Conservation (phyloP, 164 flowering plant species). For the Kingdonia uniflora region DNA sequence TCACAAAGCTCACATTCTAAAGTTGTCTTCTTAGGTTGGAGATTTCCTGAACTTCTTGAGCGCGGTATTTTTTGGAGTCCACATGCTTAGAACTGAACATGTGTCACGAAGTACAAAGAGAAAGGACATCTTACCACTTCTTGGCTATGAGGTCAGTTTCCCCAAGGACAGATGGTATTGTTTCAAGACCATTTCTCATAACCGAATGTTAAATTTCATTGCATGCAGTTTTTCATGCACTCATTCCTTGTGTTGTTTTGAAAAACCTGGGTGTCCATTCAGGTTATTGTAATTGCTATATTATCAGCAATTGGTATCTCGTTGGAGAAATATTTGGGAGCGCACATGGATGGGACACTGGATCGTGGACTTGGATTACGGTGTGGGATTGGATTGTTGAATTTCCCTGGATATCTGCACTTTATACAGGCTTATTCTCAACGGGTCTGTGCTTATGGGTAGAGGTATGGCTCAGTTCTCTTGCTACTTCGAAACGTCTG, state of each 20-base stretch:
- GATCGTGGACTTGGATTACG: conserved; percentile 43
- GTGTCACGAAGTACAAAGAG: conserved; percentile 53
- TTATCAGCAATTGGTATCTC: conserved; percentile 53
- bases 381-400: conserved; percentile 30
- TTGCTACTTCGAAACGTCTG: not conserved
- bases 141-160: conserved; percentile 64
- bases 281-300: conserved; percentile 50
- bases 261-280: conserved; percentile 7
- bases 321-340: conserved; percentile 28
- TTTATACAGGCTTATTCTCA: conserved; percentile 71
- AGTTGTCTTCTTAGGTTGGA: conserved; percentile 47
- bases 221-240: not conserved
- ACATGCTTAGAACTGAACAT: conserved; percentile 79
- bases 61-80: conserved; percentile 77
- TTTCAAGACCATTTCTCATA: not conserved
- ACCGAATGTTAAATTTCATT: not conserved
- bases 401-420: conserved; percentile 82
- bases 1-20: conserved; percentile 6
- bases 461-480: conserved; percentile 69
- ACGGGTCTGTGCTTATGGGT: conserved; percentile 74
- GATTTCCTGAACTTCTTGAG: conserved; percentile 74
- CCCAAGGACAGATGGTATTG: not conserved
- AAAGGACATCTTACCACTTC: conserved; percentile 46
- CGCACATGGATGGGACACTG: conserved; percentile 16
- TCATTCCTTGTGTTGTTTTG: conserved; percentile 1